Base-by-base conservation (phyloP, 2,329 filamentous ascomycete species). In the Ophiostoma himal-ulmi region DNA sequence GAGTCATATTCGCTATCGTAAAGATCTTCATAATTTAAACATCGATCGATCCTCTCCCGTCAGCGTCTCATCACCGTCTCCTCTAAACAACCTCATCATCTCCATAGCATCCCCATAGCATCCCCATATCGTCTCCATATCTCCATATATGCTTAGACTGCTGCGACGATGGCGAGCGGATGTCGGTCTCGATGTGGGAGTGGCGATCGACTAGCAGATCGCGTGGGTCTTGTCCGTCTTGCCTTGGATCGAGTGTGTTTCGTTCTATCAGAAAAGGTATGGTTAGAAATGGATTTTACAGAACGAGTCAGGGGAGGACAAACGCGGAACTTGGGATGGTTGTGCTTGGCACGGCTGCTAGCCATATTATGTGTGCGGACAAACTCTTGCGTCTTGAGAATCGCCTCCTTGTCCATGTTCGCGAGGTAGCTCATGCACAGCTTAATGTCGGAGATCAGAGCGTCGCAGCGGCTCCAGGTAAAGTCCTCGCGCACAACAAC, bases 401-500 rank as follows among this genome's bases (percentile, higher is more conserved):
- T 82, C 74, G 86, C 86, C 69, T 90, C 87, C 75, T 84, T 83
- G 76, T 97, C 92, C 84, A 95, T 91, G 72, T 88, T 82, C 73
- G 90, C 86, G 36, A 98, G 83, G 57, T 91, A 83, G 67, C 88
- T 82, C 73, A 93, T 78, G 73, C 91, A 92, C 68, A 93, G 83
- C 82, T 91, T 92, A 80, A 97, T 88, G 77, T 97, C 94, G 36
- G 78, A 76, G 72, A 97, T 83, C 44, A 98, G 83, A 11, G 87
- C 83, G 77, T 98, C 93, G 77, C 93, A 96, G 54, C 94, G 86
- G 75, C 85, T 88, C 79, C 91, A 89, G 66, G 88, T 91, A 75
- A 98, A 97, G 81, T 97, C 94, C 80, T 97, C 94, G 68, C 94
- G 88, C 5, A 97, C 92, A 0, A 98, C 94, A 5, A 97, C 88